phyloP scores from a whole-genome alignment of 2,329 filamentous ascomycete species.

The Arachnopeziza araneosa region DNA sequence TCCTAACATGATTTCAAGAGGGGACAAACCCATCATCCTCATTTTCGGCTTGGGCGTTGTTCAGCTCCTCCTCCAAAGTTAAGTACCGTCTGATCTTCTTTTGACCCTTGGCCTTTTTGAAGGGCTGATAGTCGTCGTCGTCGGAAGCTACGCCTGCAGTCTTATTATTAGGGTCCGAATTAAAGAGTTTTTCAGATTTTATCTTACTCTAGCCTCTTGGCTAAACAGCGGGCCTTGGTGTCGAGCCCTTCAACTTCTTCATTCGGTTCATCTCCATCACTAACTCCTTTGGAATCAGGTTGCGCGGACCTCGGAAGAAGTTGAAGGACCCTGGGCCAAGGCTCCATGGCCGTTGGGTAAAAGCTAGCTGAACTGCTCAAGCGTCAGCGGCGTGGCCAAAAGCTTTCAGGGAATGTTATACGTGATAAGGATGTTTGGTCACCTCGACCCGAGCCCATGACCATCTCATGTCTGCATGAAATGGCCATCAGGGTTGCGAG shows the following conservation, averaged over 20 bases:
- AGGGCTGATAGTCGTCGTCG: not conserved
- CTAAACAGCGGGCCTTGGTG: not conserved
- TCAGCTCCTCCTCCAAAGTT: not conserved
- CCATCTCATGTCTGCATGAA: no score
- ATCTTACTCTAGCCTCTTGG: not conserved
- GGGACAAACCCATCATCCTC: no score
- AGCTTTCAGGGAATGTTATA: no score
- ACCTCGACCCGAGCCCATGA: no score
- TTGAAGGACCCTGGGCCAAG: no score
- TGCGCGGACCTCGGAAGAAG: not conserved
- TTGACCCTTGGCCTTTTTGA: not conserved
- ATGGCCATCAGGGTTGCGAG: no score
- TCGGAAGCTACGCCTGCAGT: not conserved
- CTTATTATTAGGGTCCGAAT: not conserved
- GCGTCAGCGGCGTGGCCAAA: no score
- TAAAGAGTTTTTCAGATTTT: not conserved
- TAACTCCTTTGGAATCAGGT: not conserved
- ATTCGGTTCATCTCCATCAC: not conserved
- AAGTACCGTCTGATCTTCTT: not conserved
- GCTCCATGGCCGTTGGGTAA: no score
- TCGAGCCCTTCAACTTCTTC: not conserved
- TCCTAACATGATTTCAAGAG: no score
- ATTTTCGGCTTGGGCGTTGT: not conserved
- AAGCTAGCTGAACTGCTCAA: no score
- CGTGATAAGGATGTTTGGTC: no score